Evolutionary conservation across 345 rosid species (phyloP).

Genomic region (Bruguiera gymnorhiza): DNA sequence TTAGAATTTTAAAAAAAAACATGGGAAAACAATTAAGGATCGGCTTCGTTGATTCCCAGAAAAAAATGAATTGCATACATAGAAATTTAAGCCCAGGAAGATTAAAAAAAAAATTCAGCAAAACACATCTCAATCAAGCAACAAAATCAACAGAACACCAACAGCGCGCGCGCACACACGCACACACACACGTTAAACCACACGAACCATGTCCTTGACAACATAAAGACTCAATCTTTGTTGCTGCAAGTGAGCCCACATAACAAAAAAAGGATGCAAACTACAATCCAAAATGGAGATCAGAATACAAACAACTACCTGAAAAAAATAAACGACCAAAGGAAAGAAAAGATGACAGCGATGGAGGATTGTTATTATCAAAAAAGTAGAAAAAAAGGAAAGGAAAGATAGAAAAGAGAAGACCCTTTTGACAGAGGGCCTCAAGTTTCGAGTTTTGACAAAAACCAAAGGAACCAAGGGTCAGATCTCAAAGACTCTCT

Average conservation of each 20-base stretch:
- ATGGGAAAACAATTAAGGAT: not conserved
- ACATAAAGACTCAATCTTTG: not conserved
- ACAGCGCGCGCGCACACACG: too few relatives aligned
- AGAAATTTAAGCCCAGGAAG: not conserved
- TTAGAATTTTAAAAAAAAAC: not conserved
- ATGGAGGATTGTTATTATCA: too few relatives aligned
- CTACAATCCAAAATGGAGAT: not conserved
- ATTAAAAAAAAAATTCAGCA: not conserved
- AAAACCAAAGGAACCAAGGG: not conserved
- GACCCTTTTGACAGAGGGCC: not conserved
- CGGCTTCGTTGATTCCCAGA: not conserved
- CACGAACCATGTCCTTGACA: not conserved
- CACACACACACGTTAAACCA: too few relatives aligned
- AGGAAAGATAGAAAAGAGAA: not conserved
- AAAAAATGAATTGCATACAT: not conserved
- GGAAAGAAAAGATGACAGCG: not conserved
- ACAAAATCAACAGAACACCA: not conserved
- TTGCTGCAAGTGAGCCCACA: too few relatives aligned
- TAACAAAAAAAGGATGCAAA: not conserved
- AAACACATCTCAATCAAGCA: not conserved
- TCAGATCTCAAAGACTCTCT: not conserved
- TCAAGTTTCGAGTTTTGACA: not conserved
- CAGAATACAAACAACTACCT: not conserved
- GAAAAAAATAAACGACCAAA: not conserved
- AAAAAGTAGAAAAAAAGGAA: not conserved